Percentiles rank a stretch among this genome's conserved stretches.
Evolutionary conservation across 441 rosid species (phyloP).

Genomic region (Mallotus repandus): DNA sequence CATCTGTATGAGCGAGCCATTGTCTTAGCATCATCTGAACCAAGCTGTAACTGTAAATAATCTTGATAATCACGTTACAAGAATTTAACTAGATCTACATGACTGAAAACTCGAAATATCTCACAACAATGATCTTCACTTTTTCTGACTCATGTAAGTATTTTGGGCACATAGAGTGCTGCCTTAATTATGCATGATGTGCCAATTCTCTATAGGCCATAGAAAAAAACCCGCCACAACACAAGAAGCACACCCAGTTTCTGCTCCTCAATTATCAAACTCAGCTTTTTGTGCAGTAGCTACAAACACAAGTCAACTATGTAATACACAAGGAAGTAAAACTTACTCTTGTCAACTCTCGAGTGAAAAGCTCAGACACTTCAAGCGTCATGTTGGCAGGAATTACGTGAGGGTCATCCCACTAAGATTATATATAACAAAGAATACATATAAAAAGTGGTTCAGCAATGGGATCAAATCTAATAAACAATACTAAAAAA

Average conservation of each 20-base stretch:
- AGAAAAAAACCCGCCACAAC: background rate
- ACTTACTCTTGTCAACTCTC: slow-evolving; percentile 85
- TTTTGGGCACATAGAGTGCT: background rate
- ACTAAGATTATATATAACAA: slow-evolving; percentile 45
- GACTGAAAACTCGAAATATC: background rate
- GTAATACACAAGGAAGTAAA: slow-evolving; percentile 23
- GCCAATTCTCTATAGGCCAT: slow-evolving; percentile 8
- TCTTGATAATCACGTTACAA: background rate
- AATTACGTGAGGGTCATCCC: slow-evolving; percentile 90
- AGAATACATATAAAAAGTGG: slow-evolving; percentile 20
- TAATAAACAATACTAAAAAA: background rate
- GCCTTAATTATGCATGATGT: slow-evolving; percentile 7
- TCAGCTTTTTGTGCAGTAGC: background rate
- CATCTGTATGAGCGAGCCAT: background rate
- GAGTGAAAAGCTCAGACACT: slow-evolving; percentile 86
- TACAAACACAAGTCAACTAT: background rate
- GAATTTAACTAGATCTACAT: slow-evolving; percentile 5
- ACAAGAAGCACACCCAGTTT: too few species aligned
- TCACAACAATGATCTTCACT: background rate
- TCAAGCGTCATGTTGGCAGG: slow-evolving; percentile 87
- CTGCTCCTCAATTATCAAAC: background rate
- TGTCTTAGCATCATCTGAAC: background rate
- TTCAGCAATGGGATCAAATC: slow-evolving; percentile 2
- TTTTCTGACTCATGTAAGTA: background rate
- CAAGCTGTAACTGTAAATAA: background rate